Evolutionary conservation across 1,284 basidiomycete species (phyloP).

Genomic region (Golubevia sp.): DNA sequence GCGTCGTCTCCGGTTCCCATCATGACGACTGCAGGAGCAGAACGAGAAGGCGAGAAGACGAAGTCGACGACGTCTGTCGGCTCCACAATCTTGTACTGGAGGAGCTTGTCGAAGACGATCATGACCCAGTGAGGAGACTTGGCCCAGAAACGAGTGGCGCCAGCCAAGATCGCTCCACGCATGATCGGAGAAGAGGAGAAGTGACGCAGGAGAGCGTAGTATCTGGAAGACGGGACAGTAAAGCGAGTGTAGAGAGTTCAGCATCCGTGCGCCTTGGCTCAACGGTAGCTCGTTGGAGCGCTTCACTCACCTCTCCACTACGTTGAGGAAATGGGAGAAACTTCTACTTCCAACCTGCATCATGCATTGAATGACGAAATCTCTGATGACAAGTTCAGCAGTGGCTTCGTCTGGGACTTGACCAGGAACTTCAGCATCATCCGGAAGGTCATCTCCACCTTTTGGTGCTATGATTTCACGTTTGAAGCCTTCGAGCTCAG

Average conservation of each 20-base stretch:
- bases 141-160: constrained; percentile 75
- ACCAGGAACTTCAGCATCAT: constrained; percentile 63
- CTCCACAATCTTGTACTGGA: constrained; percentile 97
- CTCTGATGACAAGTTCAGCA: constrained; percentile 73
- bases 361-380: constrained; percentile 85
- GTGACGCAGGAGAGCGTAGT: constrained; percentile 82
- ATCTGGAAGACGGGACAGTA: constrained; percentile 63
- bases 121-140: constrained; percentile 66
- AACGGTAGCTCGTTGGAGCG: neutral
- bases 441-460: constrained; percentile 69
- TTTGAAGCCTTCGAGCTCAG: constrained; percentile 70
- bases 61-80: constrained; percentile 87
- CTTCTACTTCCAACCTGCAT: constrained; percentile 89
- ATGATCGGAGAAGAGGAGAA: constrained; percentile 68
- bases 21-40: constrained; percentile 11
- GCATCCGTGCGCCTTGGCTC: neutral
- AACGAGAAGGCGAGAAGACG: constrained; percentile 69
- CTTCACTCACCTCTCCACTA: constrained; percentile 72
- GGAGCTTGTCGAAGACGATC: constrained; percentile 92
- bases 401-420: constrained; percentile 58
- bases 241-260: neutral
- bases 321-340: constrained; percentile 97
- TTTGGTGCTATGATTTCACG: constrained; percentile 20
- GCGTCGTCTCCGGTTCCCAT: constrained; percentile 12
- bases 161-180: constrained; percentile 67